Conservation (phyloP, 257 asterid genomes). For the Solanum appendiculatum region DNA sequence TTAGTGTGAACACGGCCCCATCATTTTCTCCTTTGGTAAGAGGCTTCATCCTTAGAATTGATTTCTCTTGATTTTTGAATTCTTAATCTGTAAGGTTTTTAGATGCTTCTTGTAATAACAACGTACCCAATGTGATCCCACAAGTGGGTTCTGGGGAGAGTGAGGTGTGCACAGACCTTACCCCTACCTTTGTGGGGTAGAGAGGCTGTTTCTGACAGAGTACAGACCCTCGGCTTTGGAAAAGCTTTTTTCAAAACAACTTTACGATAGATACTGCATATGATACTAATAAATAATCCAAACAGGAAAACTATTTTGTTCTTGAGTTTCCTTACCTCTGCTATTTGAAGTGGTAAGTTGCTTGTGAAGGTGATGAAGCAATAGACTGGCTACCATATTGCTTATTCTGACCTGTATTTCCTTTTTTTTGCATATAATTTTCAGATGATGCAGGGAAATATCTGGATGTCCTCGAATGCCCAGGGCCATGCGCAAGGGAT, state of each 20-base stretch:
- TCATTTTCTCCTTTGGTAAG: neutral
- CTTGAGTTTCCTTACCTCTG: neutral
- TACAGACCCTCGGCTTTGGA: neutral
- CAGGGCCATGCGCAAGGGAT: conserved; percentile 24
- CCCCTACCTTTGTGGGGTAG: neutral
- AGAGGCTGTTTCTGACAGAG: neutral
- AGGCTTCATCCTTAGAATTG: neutral
- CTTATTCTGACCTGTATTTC: neutral
- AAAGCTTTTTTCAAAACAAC: neutral
- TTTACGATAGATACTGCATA: neutral
- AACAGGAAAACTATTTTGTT: neutral
- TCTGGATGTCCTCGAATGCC: conserved; percentile 34
- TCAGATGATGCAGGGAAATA: conserved; percentile 45
- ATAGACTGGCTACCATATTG: neutral
- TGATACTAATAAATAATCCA: neutral
- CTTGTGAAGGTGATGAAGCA: neutral
- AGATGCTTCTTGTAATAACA: neutral
- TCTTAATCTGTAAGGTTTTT: neutral
- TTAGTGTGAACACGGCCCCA: neutral
- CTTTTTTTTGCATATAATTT: neutral
- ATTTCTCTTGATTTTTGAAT: neutral
- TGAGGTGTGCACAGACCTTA: neutral
- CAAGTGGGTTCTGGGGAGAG: neutral
- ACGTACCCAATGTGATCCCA: neutral
- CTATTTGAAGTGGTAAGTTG: neutral